Base-by-base conservation (phyloP, 2,329 filamentous ascomycete species). In the Myriosclerotinia scirpicola region DNA sequence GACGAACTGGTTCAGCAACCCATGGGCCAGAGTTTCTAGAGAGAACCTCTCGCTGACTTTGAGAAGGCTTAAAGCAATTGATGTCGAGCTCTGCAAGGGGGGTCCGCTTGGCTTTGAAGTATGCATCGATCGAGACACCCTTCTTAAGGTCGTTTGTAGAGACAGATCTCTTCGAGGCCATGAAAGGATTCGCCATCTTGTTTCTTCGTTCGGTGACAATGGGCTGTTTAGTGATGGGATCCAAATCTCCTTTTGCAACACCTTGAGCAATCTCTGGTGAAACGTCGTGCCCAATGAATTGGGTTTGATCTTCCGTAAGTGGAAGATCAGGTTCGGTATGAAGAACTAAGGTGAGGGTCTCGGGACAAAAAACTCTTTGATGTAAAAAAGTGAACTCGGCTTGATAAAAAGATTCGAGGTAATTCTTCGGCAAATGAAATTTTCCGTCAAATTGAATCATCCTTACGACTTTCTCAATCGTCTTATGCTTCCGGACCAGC, bases 301-400 rank as follows among this genome's bases (percentile, higher is more conserved):
- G 85, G 83, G 97, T 88, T 53, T 90, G 85, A 12, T 87, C 85
- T 0, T 88, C 80, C 34, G 88, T 85, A 30, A 92, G 77, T 5
- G 85, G 85, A 7, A 84, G 80, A 0, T 87, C 85, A 0, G 89
- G 84, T 17, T 87, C 82, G 0, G 88, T 95, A 67, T 97, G 82
- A 68, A 92, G 88, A 52, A 97, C 90, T 54, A 98, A 79, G 69
- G 87, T 81, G 67, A 88, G 83, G 53, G 84, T 83, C 48, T 83
- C 80, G 0, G 94, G 93, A 76, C 94, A 98, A 77, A 91, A 99
- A 3, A 98, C 94, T 79, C 95, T 91, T 79, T 97, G 95, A 75
- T 98, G 91, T 22, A 97, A 80, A 75, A 99, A 99, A 0, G 95
- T 98, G 72, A 91, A 81, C 77, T 99, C 95, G 0, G 95, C 95